Conservation (phyloP, 108 stramenopile species). For the Epithemia pelagica region DNA sequence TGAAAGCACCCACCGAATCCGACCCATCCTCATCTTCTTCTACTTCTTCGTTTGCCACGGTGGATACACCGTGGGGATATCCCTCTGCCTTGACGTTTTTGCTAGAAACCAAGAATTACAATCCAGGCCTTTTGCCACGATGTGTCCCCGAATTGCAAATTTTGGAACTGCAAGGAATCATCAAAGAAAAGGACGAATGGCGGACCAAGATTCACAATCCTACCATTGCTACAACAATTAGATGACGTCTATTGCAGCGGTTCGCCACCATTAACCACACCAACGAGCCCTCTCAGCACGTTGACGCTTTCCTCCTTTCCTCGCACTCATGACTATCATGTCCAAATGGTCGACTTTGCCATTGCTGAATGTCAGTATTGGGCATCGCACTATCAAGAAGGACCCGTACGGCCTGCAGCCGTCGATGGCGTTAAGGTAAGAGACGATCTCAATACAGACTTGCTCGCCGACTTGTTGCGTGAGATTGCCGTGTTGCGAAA, state of each 20-base stretch:
- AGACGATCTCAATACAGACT: neutral
- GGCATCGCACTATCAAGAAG: neutral
- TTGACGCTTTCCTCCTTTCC: too few relatives aligned
- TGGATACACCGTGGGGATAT: neutral
- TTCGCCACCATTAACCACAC: neutral
- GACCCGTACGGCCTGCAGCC: neutral
- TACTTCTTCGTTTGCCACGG: too few relatives aligned
- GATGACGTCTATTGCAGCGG: neutral
- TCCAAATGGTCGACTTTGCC: neutral
- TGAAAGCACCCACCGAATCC: too few relatives aligned
- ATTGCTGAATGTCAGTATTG: slow-evolving; percentile 1
- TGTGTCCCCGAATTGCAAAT: slow-evolving; percentile 1
- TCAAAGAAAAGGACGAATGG: slow-evolving; percentile 1
- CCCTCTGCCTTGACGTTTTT: neutral
- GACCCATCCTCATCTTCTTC: too few relatives aligned
- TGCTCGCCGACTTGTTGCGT: neutral
- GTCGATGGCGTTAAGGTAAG: slow-evolving; percentile 1
- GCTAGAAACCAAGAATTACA: neutral
- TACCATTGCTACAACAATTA: neutral
- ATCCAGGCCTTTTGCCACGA: neutral
- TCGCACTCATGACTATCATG: neutral
- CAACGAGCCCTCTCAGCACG: neutral
- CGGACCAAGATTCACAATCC: slow-evolving; percentile 4
- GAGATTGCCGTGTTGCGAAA: neutral
- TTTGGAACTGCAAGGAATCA: neutral